Evolutionary conservation across 768 basidiomycete species (phyloP).

Genomic region (Macrolepiota dolichaula): DNA sequence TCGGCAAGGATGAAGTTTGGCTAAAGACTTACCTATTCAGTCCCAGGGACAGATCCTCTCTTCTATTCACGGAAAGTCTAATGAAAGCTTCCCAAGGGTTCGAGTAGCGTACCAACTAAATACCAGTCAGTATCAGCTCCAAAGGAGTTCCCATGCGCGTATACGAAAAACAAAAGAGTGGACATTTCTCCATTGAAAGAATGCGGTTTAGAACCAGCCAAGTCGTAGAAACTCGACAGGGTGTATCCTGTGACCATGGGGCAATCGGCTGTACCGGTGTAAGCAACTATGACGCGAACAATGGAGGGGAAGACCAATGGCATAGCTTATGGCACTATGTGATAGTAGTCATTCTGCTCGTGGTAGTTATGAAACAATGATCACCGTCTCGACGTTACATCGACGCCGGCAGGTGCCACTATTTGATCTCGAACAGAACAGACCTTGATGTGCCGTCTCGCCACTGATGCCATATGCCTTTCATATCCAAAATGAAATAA

Average conservation of each 20-base stretch:
- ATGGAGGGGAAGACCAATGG: too few species aligned
- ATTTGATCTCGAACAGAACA: neutral
- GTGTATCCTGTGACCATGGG: neutral
- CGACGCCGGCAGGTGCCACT: neutral
- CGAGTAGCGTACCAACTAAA: too few species aligned
- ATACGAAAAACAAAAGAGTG: neutral
- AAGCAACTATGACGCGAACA: too few species aligned
- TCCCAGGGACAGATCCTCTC: neutral
- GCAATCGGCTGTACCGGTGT: neutral
- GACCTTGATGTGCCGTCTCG: neutral
- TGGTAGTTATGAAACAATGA: neutral
- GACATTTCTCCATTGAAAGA: too few species aligned
- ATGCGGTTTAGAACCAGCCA: too few species aligned
- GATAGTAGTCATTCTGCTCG: neutral
- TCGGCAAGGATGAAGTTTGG: neutral
- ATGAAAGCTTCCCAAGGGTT: neutral
- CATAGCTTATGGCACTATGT: neutral
- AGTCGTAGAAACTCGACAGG: neutral
- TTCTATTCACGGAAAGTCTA: neutral
- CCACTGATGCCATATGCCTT: slow-evolving; percentile 1
- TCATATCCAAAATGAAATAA: neutral
- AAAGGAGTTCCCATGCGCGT: neutral
- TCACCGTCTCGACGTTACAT: neutral
- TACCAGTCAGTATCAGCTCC: neutral
- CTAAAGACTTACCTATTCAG: slow-evolving; percentile 1